Evolutionary conservation across 2,329 filamentous ascomycete genomes (phyloP).

Genomic region (Phaeosphaeriaceae sp.): DNA sequence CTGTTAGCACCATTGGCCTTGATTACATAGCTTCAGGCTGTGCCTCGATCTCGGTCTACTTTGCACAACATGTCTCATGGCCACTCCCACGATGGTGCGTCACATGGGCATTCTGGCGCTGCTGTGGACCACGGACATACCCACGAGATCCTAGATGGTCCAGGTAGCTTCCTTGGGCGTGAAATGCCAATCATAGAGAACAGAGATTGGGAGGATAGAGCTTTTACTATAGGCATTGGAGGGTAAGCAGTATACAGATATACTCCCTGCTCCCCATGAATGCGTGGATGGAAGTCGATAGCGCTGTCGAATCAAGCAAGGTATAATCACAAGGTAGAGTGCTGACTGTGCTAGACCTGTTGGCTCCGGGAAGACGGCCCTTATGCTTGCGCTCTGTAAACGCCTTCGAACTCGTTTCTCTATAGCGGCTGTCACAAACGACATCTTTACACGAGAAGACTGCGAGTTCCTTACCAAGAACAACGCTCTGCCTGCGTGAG

Average conservation of each 20-base stretch:
- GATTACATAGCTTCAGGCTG: too few relatives aligned
- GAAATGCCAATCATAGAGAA: conserved; percentile 95
- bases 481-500: conserved; percentile 74
- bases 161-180: conserved; percentile 84
- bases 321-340: neutral
- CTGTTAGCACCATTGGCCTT: too few relatives aligned
- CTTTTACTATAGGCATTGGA: conserved; percentile 97
- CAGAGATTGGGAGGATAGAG: conserved; percentile 83
- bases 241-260: conserved; percentile 65
- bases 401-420: conserved; percentile 80
- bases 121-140: conserved; percentile 85
- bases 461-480: conserved; percentile 94
- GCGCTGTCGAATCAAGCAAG: conserved; percentile 1
- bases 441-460: conserved; percentile 98
- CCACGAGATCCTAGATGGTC: conserved; percentile 93
- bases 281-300: neutral
- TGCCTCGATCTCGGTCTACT: neutral
- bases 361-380: conserved; percentile 93
- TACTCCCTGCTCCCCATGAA: neutral
- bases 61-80: conserved; percentile 36
- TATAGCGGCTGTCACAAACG: conserved; percentile 95
- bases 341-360: conserved; percentile 70
- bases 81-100: conserved; percentile 47
- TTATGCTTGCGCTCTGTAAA: conserved; percentile 92
- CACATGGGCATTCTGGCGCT: conserved; percentile 55